Percentiles rank a stretch among this genome's conserved stretches.
These are phyloP conservation scores for Acacia concinna DNA, from an alignment of 331 rosid species.

Conservation along the genomic window DNA sequence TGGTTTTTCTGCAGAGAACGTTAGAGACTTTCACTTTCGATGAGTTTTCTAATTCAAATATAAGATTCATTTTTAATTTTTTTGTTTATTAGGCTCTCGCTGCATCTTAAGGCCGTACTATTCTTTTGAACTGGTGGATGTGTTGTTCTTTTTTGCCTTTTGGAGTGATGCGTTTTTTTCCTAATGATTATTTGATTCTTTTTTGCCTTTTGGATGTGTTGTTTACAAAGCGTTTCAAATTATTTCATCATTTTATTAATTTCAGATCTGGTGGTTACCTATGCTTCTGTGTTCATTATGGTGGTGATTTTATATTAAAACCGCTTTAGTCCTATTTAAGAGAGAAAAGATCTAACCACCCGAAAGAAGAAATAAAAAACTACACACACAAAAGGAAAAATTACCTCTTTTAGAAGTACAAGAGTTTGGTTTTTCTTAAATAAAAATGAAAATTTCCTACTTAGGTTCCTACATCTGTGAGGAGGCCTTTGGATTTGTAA, in stretches of 20 bases:
- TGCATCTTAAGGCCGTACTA: background rate
- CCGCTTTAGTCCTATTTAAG: background rate
- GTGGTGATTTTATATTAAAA: background rate
- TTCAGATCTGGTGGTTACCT: slow-evolving; percentile 34
- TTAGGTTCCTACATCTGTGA: background rate
- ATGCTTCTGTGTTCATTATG: slow-evolving; percentile 9
- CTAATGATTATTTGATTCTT: background rate
- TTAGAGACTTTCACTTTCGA: background rate
- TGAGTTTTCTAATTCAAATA: background rate
- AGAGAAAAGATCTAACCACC: background rate
- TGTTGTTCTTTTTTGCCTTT: background rate
- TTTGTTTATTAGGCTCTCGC: background rate
- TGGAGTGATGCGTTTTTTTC: background rate
- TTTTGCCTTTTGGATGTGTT: background rate
- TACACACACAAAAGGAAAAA: background rate
- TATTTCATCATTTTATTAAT: background rate
- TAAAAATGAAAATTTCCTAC: slow-evolving; percentile 1
- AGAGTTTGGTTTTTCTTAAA: background rate
- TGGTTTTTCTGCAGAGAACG: background rate
- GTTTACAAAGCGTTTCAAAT: background rate
- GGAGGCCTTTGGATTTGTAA: background rate
- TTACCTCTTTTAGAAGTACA: background rate
- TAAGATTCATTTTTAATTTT: slow-evolving; percentile 1
- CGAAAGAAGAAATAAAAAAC: background rate
- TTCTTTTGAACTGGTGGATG: background rate